Base-by-base conservation (phyloP, 2,329 filamentous ascomycete species). In the Monascus ruber region DNA sequence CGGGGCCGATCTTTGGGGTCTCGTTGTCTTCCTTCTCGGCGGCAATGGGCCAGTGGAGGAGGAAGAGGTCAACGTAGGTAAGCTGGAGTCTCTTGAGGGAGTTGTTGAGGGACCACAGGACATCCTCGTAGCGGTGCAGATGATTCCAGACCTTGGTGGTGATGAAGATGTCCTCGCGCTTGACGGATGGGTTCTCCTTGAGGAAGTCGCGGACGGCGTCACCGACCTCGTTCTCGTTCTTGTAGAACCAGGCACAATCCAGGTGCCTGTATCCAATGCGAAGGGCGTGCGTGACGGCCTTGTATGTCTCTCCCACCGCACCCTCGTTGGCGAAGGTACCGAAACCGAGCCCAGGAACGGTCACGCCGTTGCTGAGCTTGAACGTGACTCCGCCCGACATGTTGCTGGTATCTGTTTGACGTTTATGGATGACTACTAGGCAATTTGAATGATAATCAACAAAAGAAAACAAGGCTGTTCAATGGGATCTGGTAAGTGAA, bases 51-150 rank as follows among this genome's bases (percentile, higher is more conserved):
- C 66, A 73, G 59, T 74, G 71, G 9, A 74, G 55, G 32, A 76
- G 60, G 60, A 83, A 86, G 34, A 84, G 70, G 57, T 87, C 81
- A 6, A 87, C 72, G 53, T 85, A 84, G 47, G 81, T 76, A 25
- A 83, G 63, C 10, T 72, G 69, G n/a, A 86, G 73, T 47, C 76
- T 79, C 57, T 72, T 60, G 28, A 87, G 72, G 1, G 78, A 81
- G 44, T 69, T 58, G 9, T 73, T 55, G 46, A 85, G 70, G 9
- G 74, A 71, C 44, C 71, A 68, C 44, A 63, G 47, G 5, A 71
- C 64, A 39, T 66, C 61, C 26, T 68, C 64, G 27, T 51, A 53
- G 35, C 74, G 63, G 55, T 70, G 67, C 37, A 71, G 62, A 54
- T 72, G 66, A 53, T 71, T 70, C 69, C 69, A 72, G 45, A 72